Evolutionary conservation across 352 stramenopile genomes (phyloP).

Genomic region (Pythium vanterpoolii): DNA sequence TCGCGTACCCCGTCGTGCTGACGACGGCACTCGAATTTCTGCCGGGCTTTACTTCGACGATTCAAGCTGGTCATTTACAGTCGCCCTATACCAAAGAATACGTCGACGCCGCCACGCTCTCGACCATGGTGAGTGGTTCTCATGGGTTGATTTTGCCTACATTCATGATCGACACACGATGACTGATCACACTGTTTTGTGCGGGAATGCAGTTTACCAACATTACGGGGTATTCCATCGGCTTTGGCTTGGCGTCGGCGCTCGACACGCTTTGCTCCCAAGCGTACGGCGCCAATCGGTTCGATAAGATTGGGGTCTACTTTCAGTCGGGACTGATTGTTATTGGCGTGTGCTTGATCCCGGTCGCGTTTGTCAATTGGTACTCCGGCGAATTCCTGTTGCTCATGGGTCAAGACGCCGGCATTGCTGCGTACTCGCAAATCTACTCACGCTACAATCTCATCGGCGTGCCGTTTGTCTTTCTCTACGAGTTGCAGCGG

Average conservation of each 20-base stretch:
- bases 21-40: slow-evolving; percentile 47
- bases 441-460: slow-evolving; percentile 53
- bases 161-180: not conserved
- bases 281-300: slow-evolving; percentile 48
- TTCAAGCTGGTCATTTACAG: slow-evolving; percentile 64
- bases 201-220: slow-evolving; percentile 56
- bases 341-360: slow-evolving; percentile 38
- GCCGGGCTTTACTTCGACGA: slow-evolving; percentile 53
- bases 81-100: slow-evolving; percentile 54
- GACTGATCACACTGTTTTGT: not conserved
- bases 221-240: slow-evolving; percentile 60
- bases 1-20: slow-evolving; percentile 47
- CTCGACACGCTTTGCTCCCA: slow-evolving; percentile 77
- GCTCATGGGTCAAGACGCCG: slow-evolving; percentile 43
- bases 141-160: not conserved
- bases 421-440: slow-evolving; percentile 43
- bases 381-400: slow-evolving; percentile 48
- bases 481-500: slow-evolving; percentile 64
- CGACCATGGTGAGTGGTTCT: slow-evolving; percentile 48
- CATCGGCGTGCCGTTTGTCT: slow-evolving; percentile 67
- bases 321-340: slow-evolving; percentile 57
- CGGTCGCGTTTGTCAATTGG: slow-evolving; percentile 51
- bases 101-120: slow-evolving; percentile 59
- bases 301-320: slow-evolving; percentile 70
- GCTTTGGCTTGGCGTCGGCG: slow-evolving; percentile 56